A percentile compares a stretch with the other conserved stretches of the same genome.
These are phyloP conservation scores for Coprinopsis cinerea DNA, from an alignment of 768 basidiomycete genomes.

Conservation along the genomic window DNA sequence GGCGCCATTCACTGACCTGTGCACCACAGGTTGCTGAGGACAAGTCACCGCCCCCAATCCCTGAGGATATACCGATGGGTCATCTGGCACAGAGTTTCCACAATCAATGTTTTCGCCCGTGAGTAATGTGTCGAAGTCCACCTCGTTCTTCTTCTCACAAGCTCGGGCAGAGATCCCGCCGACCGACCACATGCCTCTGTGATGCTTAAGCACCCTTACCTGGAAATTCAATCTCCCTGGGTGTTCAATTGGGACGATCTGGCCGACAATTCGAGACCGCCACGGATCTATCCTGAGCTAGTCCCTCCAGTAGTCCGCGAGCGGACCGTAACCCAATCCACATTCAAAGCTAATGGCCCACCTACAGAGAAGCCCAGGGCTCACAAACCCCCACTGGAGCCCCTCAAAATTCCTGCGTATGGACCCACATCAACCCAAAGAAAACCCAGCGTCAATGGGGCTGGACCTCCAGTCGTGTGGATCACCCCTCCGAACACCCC, in stretches of 20 bases:
- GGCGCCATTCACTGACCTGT: too few species aligned
- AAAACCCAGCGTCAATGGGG: background rate
- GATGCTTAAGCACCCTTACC: constrained; percentile 8
- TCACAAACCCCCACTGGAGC: constrained; percentile 1
- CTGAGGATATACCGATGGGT: constrained; percentile 72
- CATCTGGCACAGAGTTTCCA: constrained; percentile 81
- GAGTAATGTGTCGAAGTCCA: constrained; percentile 20
- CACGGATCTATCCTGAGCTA: background rate
- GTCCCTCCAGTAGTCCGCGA: background rate
- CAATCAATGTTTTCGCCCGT: constrained; percentile 85
- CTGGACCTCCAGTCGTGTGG: constrained; percentile 3
- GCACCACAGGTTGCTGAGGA: constrained; percentile 2
- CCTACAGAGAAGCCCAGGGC: background rate
- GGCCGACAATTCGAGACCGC: constrained; percentile 6
- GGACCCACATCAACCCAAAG: background rate
- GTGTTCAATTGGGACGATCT: constrained; percentile 3
- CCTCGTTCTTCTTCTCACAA: background rate
- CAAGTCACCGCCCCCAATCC: constrained; percentile 88
- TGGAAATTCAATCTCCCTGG: background rate
- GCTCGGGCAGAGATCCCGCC: constrained; percentile 1
- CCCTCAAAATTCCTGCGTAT: constrained; percentile 3
- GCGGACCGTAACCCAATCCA: background rate
- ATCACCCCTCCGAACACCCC: constrained; percentile 6
- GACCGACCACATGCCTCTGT: constrained; percentile 5
- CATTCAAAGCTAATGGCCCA: background rate